Evolutionary conservation across 1,284 basidiomycete species (phyloP), one percentile per base, ranked within the genome.

Genomic region (Rhodotorula sp.): DNA sequence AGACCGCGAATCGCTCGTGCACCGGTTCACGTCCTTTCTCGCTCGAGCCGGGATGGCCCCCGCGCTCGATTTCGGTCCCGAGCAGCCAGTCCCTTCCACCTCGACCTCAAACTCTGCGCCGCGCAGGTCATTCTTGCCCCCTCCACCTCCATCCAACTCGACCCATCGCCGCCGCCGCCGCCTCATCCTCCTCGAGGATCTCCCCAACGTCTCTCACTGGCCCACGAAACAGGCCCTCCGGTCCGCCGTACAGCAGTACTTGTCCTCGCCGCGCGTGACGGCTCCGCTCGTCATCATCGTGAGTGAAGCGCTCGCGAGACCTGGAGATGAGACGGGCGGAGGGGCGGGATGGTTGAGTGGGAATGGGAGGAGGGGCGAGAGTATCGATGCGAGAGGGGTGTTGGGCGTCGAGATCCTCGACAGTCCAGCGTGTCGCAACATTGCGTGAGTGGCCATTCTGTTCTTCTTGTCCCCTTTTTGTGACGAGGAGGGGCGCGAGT

Each of bases 181-280:
- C 60, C 60, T 95, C 7, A 86, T 99, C 62, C 86, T 99, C 12
- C 84, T 99, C 14, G 94, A 97, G 80, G 92, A 97, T 71, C 85
- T 98, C 5, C 95, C 95, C 0, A 97, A 98, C 79, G 90, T 95
- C 78, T 81, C 85, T 1, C 80, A 82, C 68, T 82, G 85, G 4
- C 72, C 65, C 21, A 95, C 91, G 0, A 89, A 89, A 72, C 81
- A 84, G 5, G 85, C 87, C 1, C 95, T 98, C 78, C 93, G 97
- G 75, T 83, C 85, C 0, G 85, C 89, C 0, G 81, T 99, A 0
- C 81, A 86, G 34, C 81, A 85, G 0, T 84, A 91, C 61, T 86
- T 77, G 49, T 45, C 67, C 15, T 76, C 76, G 48, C 74, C 74
- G 6, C 70, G 77, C 26, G 73, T 79, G 71, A 69, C 83, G 81